phyloP scores from a whole-genome alignment of 148 eudicot genomes.

The Amaranthus palmeri region DNA sequence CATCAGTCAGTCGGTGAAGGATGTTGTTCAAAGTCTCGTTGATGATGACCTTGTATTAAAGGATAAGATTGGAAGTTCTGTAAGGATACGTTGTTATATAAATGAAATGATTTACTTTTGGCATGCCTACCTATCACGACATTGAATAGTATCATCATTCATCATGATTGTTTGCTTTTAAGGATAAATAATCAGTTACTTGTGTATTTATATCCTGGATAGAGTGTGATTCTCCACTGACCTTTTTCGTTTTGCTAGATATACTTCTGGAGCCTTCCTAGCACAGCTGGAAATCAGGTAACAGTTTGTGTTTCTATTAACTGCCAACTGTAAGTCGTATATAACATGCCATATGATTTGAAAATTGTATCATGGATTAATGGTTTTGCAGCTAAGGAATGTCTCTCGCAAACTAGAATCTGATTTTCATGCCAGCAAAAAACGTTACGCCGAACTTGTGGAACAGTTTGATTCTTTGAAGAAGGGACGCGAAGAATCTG shows the following conservation, averaged over 20 bases:
- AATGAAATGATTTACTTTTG: slow-evolving; percentile 10
- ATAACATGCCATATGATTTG: not conserved
- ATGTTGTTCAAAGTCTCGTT: slow-evolving; percentile 90
- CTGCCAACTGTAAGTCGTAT: not conserved
- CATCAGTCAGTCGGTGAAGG: slow-evolving; percentile 91
- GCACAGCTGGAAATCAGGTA: slow-evolving; percentile 99
- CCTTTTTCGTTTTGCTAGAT: slow-evolving; percentile 41
- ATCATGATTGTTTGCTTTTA: not conserved
- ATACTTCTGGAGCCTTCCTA: slow-evolving; percentile 98
- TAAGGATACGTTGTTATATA: slow-evolving; percentile 25
- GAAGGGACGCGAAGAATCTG: slow-evolving; percentile 90
- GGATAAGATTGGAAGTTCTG: slow-evolving; percentile 96
- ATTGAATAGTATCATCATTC: not conserved
- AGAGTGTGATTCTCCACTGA: slow-evolving; percentile 1
- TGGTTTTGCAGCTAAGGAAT: slow-evolving; percentile 60
- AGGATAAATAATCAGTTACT: not conserved
- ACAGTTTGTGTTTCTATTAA: slow-evolving; percentile 4
- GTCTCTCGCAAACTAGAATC: slow-evolving; percentile 63
- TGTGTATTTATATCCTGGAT: not conserved
- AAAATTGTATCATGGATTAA: slow-evolving; percentile 9
- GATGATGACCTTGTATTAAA: slow-evolving; percentile 95
- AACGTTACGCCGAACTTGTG: slow-evolving; percentile 56
- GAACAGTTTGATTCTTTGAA: slow-evolving; percentile 64
- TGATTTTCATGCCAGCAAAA: slow-evolving; percentile 69
- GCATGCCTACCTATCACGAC: slow-evolving; percentile 1